Evolutionary conservation across 2,329 filamentous ascomycete genomes (phyloP).

Genomic region (Cercospora sesami): DNA sequence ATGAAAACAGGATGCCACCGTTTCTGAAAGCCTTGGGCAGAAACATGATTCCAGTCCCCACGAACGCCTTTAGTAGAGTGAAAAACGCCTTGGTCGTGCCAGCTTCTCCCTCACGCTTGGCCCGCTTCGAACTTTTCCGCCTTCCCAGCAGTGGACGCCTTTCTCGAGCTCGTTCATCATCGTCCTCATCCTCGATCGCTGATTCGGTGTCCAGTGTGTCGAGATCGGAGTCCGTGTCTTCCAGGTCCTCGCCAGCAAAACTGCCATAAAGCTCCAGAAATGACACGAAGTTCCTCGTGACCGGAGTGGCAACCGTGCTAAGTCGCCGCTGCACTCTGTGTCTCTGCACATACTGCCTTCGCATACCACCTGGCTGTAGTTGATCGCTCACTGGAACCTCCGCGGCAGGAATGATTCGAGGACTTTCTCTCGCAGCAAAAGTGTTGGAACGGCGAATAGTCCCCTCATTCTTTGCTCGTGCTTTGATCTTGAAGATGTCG

Average conservation of each 20-base stretch:
- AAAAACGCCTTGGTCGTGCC: constrained; percentile 73
- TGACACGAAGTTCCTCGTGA: constrained; percentile 70
- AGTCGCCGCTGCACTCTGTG: constrained; percentile 47
- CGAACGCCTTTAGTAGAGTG: constrained; percentile 74
- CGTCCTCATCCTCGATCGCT: constrained; percentile 60
- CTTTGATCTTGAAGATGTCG: constrained; percentile 72
- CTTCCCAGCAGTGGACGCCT: constrained; percentile 61
- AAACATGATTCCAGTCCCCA: constrained; percentile 81
- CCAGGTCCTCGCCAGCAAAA: constrained; percentile 72
- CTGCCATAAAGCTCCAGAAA: constrained; percentile 74
- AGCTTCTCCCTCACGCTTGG: constrained; percentile 59
- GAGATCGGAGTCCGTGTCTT: constrained; percentile 48
- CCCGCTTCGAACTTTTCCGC: constrained; percentile 53
- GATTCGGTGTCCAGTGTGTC: constrained; percentile 56
- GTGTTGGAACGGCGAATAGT: constrained; percentile 59
- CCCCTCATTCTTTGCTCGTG: constrained; percentile 48
- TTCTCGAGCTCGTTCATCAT: constrained; percentile 58
- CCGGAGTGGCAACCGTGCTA: constrained; percentile 50
- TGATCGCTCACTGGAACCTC: constrained; percentile 48
- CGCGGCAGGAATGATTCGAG: constrained; percentile 16
- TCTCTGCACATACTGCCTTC: constrained; percentile 53
- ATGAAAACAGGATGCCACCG: constrained; percentile 73
- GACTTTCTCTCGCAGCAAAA: constrained; percentile 55
- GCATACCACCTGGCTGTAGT: constrained; percentile 55
- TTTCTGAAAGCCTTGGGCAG: constrained; percentile 77